These are phyloP conservation scores for Barnettozyma sucrosica DNA, from an alignment of 805 yeast species.

Conservation along the genomic window DNA sequence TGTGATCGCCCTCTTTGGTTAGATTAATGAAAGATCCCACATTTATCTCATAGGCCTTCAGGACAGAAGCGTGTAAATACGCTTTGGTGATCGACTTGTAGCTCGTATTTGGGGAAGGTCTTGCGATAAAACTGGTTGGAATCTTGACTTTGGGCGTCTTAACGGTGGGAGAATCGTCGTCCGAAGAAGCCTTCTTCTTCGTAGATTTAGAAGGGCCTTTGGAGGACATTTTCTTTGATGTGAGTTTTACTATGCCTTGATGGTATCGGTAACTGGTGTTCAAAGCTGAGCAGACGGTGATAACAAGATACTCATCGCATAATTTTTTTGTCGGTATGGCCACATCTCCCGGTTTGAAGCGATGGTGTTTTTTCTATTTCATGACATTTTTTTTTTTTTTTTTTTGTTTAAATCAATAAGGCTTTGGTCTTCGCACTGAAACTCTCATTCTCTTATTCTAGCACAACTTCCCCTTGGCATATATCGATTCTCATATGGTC, in stretches of 20 bases:
- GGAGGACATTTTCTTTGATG: constrained; percentile 4
- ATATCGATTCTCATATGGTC: neutral
- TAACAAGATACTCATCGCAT: neutral
- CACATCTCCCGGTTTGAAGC: neutral
- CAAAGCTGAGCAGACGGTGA: too few relatives aligned
- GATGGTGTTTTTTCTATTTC: neutral
- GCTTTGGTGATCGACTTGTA: constrained; percentile 33
- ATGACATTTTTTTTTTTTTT: neutral
- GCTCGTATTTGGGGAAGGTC: constrained; percentile 30
- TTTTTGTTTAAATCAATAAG: neutral
- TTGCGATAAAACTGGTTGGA: constrained; percentile 34
- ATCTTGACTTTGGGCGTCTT: constrained; percentile 29
- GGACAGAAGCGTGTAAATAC: constrained; percentile 37
- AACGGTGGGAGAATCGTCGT: constrained; percentile 14
- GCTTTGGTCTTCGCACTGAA: neutral
- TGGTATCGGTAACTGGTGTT: neutral
- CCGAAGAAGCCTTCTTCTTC: constrained; percentile 15
- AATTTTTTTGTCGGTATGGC: neutral
- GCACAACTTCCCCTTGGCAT: neutral
- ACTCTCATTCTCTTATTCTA: neutral
- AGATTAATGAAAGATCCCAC: constrained; percentile 42
- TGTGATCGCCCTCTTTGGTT: constrained; percentile 37
- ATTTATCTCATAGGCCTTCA: constrained; percentile 41
- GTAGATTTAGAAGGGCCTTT: constrained; percentile 7
- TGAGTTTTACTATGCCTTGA: neutral